Evolutionary conservation across 2,329 filamentous ascomycete species (phyloP).

Genomic region (Penicillium sp.): DNA sequence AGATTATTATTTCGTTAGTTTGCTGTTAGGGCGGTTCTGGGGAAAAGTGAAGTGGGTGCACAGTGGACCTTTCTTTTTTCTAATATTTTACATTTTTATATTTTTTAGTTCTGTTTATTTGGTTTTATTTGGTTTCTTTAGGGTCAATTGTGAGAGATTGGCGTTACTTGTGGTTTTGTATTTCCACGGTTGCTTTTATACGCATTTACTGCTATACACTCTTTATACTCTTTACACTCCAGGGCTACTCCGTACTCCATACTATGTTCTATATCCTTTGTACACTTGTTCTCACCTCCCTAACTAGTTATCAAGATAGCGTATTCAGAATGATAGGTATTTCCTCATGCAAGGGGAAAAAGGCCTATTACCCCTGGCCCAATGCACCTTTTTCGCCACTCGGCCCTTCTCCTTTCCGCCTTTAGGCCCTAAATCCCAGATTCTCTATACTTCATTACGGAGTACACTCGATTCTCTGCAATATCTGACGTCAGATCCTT

Average conservation of each 20-base stretch:
- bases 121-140: background rate
- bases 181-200: too few relatives aligned
- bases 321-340: conserved; percentile 4
- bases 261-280: too few relatives aligned
- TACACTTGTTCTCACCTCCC: too few relatives aligned
- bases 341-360: conserved; percentile 11
- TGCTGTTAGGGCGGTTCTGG: conserved; percentile 19
- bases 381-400: conserved; percentile 16
- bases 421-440: background rate
- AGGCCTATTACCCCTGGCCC: conserved; percentile 25
- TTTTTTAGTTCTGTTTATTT: background rate
- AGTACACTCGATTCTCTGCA: too few relatives aligned
- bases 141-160: background rate
- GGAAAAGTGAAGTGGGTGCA: conserved; percentile 20
- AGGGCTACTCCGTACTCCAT: too few relatives aligned
- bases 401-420: conserved; percentile 1
- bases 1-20: conserved; percentile 22
- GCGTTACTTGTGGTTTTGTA: too few relatives aligned
- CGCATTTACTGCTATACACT: too few relatives aligned
- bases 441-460: background rate
- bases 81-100: background rate
- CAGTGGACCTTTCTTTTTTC: conserved; percentile 1
- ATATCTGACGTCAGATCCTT: conserved; percentile 4
- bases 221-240: too few relatives aligned
- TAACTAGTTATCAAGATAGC: too few relatives aligned